A percentile compares a stretch with the other conserved stretches of the same genome.
Evolutionary conservation across 129 eudicot genomes (phyloP).

Genomic region (Lactuca sativa): DNA sequence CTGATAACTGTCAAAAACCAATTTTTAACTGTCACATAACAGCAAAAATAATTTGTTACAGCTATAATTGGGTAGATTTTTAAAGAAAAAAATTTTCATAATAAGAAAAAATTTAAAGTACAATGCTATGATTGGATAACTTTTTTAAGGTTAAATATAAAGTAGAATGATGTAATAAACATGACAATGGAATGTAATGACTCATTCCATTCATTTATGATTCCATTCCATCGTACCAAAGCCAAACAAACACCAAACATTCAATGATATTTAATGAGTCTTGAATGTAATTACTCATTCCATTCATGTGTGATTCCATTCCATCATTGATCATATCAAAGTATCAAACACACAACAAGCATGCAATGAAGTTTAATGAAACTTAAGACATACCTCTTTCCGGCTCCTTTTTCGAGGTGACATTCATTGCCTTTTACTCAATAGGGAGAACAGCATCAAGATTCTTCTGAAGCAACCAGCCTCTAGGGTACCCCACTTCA

Average conservation of each 20-base stretch:
- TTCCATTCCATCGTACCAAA: too few relatives aligned
- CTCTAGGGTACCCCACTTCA: constrained; percentile 64
- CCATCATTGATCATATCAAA: background rate
- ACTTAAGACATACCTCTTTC: constrained; percentile 30
- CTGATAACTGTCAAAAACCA: constrained; percentile 6
- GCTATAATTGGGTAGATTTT: background rate
- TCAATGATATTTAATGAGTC: too few relatives aligned
- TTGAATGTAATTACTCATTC: too few relatives aligned
- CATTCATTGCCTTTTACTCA: constrained; percentile 31
- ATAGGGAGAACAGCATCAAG: constrained; percentile 54
- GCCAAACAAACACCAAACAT: too few relatives aligned
- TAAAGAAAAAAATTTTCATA: background rate
- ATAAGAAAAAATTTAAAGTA: too few relatives aligned
- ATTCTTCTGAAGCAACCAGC: constrained; percentile 79
- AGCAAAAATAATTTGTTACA: constrained; percentile 4
- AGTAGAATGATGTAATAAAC: background rate
- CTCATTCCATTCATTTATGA: too few relatives aligned
- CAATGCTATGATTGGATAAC: too few relatives aligned
- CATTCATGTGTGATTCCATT: background rate
- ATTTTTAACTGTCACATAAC: constrained; percentile 29
- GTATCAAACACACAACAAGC: background rate
- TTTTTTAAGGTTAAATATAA: too few relatives aligned
- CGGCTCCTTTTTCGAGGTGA: constrained; percentile 13
- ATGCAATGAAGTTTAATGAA: background rate
- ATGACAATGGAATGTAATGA: too few relatives aligned